Evolutionary conservation across 208 protist genomes (phyloP), one percentile per base, ranked within the genome.

Genomic region (Sergeia podlipaevii): DNA sequence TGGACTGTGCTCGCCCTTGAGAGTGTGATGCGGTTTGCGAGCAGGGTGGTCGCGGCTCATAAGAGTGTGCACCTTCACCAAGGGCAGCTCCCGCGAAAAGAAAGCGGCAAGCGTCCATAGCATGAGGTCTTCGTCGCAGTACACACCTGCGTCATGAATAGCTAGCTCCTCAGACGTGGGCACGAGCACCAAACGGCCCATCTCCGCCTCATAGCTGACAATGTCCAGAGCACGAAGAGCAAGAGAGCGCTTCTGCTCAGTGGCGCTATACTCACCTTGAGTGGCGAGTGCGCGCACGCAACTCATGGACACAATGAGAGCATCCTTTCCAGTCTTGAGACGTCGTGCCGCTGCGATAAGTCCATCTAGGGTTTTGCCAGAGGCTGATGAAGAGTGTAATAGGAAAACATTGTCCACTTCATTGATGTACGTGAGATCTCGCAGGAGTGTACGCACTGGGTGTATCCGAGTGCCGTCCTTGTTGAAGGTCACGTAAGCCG

Each of bases 91-190:
- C 4, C 84, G 75, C 0, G 84, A 80, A 18, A 89, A 72, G 55
- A 78, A 87, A 13, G 84, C 88, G 17, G 84, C 84, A 21, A 95
- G 29, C 1, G 79, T 89, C 85, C 88, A 95, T 32, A 92, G 65
- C 69, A 95, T 85, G 15, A 95, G 55, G 59, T 95, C 88, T 52
- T 95, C 88, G 44, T 92, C 83, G 56, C 82, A 91, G 64, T 89
- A 91, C 8, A 66, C 63, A 1, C 81, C 80, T 1, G 80, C 88
- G 63, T 95, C 88, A 58, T 92, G 84, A 39, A 95, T 42, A 7
- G 50, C 69, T 10, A 95, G 58, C 55, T 95, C 84, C 51, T 95
- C 88, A 13, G 65, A 77, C 27, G 78, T 44, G 0, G 88, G 77
- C 8, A 92, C n/a, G 10, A 92, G 54, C 1, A 85, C 43, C 8